These are phyloP conservation scores for Populus pruinosa DNA, from an alignment of 345 rosid species.

Conservation along the genomic window DNA sequence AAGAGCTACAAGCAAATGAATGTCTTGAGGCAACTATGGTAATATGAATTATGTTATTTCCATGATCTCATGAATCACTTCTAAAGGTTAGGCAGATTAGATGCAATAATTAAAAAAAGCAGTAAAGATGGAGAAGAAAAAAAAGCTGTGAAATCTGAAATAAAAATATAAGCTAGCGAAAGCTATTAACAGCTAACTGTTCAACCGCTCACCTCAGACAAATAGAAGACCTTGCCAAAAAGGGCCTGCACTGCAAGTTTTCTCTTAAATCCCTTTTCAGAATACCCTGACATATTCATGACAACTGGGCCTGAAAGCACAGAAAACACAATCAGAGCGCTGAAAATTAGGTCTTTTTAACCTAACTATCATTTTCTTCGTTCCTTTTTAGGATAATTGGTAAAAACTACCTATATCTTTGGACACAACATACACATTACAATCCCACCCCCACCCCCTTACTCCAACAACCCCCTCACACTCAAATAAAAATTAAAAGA, in stretches of 20 bases:
- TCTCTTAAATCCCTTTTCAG: slow-evolving; percentile 87
- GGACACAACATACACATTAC: no score
- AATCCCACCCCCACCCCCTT: no score
- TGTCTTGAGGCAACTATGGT: background rate
- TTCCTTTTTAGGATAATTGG: no score
- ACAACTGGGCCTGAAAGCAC: slow-evolving; percentile 78
- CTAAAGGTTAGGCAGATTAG: background rate
- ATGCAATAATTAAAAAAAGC: background rate
- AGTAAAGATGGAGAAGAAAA: background rate
- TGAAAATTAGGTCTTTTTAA: no score
- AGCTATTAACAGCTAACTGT: background rate
- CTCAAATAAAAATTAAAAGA: no score
- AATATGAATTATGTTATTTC: background rate
- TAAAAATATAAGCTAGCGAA: slow-evolving; percentile 4
- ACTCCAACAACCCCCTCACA: no score
- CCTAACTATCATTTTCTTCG: no score
- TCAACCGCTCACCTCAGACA: slow-evolving; percentile 60
- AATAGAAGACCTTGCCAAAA: slow-evolving; percentile 85
- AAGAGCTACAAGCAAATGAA: background rate
- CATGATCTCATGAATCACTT: background rate
- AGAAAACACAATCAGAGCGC: slow-evolving; percentile 14
- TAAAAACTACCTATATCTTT: no score
- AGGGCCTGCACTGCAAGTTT: slow-evolving; percentile 88
- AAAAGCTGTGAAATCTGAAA: background rate
- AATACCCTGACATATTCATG: slow-evolving; percentile 72